Percentiles rank a stretch among this genome's conserved stretches.
Conservation (phyloP, 2,329 filamentous ascomycete genomes). For the Fusarium kyushuense region DNA sequence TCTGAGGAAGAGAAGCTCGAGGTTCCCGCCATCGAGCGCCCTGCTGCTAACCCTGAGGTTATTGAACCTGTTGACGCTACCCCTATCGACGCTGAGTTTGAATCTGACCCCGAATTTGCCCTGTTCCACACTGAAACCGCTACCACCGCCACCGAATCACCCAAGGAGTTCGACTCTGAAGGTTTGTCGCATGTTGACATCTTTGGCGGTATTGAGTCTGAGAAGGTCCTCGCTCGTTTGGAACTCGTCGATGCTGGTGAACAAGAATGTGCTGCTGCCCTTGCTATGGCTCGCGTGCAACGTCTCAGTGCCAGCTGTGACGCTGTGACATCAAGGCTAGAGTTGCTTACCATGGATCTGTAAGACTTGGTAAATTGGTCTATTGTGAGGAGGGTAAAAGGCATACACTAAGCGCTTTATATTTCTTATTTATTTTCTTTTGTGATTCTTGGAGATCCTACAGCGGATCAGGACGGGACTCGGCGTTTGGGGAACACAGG, state of each 20-base stretch:
- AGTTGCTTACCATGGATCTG: constrained; percentile 53
- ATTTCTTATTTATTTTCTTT: constrained; percentile 36
- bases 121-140: constrained; percentile 65
- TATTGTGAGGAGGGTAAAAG: constrained; percentile 15
- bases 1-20: constrained; percentile 68
- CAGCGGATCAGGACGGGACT: constrained; percentile 37
- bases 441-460: constrained; percentile 38
- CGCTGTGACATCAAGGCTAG: constrained; percentile 53
- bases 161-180: constrained; percentile 59
- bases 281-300: constrained; percentile 64
- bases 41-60: constrained; percentile 53
- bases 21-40: constrained; percentile 64
- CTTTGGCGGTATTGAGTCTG: constrained; percentile 68
- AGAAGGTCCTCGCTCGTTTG: constrained; percentile 73
- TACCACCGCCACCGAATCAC: constrained; percentile 41
- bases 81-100: constrained; percentile 66
- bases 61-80: constrained; percentile 47
- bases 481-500: constrained; percentile 44
- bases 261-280: constrained; percentile 58
- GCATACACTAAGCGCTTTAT: constrained; percentile 43
- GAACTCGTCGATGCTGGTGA: constrained; percentile 72
- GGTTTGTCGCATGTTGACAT: constrained; percentile 56
- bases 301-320: constrained; percentile 59
- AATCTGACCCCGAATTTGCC: constrained; percentile 71
- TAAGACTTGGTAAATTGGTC: constrained; percentile 33